A percentile compares a stretch with the other conserved stretches of the same genome.
These are phyloP conservation scores for Discostella stelligera DNA, from an alignment of 352 stramenopile species.

Conservation along the genomic window DNA sequence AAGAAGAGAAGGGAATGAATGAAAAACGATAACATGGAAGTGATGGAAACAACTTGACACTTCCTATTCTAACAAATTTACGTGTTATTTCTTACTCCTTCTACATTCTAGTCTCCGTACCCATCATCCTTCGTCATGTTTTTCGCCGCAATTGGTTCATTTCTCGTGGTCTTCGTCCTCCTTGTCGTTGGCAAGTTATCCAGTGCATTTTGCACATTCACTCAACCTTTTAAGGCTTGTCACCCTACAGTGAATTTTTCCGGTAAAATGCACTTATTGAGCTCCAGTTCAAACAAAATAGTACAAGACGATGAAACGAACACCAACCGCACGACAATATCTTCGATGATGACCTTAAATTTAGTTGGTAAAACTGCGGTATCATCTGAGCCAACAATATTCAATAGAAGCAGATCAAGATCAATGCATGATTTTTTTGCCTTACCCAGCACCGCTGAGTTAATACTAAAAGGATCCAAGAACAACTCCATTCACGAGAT, in stretches of 20 bases:
- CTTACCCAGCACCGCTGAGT: constrained; percentile 18
- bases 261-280: constrained; percentile 4
- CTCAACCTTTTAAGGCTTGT: background rate
- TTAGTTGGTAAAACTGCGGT: constrained; percentile 2
- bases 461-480: constrained; percentile 40
- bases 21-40: no score
- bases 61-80: no score
- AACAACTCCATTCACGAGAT: constrained; percentile 42
- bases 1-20: no score
- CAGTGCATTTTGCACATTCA: background rate
- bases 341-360: constrained; percentile 17
- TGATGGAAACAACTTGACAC: no score
- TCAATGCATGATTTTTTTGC: constrained; percentile 41
- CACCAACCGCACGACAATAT: constrained; percentile 2
- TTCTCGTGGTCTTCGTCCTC: no score
- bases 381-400: background rate
- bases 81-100: no score
- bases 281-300: background rate
- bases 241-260: background rate
- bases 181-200: background rate
- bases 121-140: no score
- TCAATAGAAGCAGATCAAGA: constrained; percentile 17
- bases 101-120: no score
- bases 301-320: constrained; percentile 1
- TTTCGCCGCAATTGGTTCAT: no score